phyloP scores from a whole-genome alignment of 208 protist species.

The Trypanosoma conorhini region DNA sequence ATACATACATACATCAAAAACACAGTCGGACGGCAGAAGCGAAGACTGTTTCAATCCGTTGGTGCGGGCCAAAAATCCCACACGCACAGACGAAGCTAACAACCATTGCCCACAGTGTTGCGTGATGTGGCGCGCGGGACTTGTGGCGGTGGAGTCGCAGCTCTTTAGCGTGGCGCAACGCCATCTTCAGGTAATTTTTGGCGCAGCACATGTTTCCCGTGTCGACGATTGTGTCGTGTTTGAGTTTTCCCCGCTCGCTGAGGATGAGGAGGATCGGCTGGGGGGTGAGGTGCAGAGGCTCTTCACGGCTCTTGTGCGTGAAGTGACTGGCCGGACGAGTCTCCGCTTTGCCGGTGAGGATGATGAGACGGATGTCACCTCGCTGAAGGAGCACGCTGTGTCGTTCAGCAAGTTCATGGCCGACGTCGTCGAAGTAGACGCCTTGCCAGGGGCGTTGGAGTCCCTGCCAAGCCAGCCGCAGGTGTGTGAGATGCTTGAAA shows the following conservation, averaged over 20 bases:
- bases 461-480: slow-evolving; percentile 39
- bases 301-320: slow-evolving; percentile 69
- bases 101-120: background rate
- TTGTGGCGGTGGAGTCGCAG: slow-evolving; percentile 79
- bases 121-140: slow-evolving; percentile 29
- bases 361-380: slow-evolving; percentile 70
- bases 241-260: slow-evolving; percentile 44
- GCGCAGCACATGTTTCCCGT: slow-evolving; percentile 52
- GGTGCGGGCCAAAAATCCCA: background rate
- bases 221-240: slow-evolving; percentile 86
- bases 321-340: slow-evolving; percentile 59
- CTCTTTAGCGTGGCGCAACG: slow-evolving; percentile 83
- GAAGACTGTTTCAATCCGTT: too few species aligned
- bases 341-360: slow-evolving; percentile 70
- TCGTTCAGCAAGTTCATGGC: slow-evolving; percentile 64
- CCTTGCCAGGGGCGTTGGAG: slow-evolving; percentile 30
- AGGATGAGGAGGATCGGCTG: slow-evolving; percentile 35
- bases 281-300: slow-evolving; percentile 75
- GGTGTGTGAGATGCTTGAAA: slow-evolving; percentile 73
- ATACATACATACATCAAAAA: slow-evolving; percentile 13
- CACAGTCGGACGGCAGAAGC: background rate
- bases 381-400: slow-evolving; percentile 38
- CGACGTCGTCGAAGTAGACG: slow-evolving; percentile 23
- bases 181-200: slow-evolving; percentile 78
- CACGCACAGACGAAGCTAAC: background rate